Conservation (phyloP, 176 grass and related monocot genomes). For the Tillandsia leiboldiana region DNA sequence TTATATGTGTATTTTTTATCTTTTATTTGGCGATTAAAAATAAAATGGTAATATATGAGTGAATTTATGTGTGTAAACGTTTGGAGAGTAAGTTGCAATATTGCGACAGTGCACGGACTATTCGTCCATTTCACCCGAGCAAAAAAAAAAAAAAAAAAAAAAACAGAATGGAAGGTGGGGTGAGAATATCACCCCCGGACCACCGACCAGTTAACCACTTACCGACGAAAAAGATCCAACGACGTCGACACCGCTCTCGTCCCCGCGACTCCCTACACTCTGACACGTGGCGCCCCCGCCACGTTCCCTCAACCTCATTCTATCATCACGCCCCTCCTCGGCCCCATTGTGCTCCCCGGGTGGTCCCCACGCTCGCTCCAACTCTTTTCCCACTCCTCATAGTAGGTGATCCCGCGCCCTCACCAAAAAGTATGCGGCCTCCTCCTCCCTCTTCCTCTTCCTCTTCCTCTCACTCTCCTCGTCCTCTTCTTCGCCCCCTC, state of each 20-base stretch:
- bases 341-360: background rate
- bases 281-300: background rate
- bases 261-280: background rate
- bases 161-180: conserved; percentile 14
- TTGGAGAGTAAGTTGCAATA: too few relatives aligned
- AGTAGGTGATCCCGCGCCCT: background rate
- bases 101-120: too few relatives aligned
- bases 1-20: too few relatives aligned
- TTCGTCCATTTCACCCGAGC: too few relatives aligned
- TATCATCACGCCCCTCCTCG: background rate
- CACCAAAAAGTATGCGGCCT: conserved; percentile 17
- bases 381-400: conserved; percentile 2
- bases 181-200: conserved; percentile 36
- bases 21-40: too few relatives aligned
- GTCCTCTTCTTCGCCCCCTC: conserved; percentile 30
- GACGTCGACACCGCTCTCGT: background rate
- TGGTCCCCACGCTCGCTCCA: too few relatives aligned
- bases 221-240: conserved; percentile 16
- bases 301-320: background rate
- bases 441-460: conserved; percentile 5
- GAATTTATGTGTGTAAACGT: too few relatives aligned
- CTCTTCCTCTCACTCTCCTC: conserved; percentile 19
- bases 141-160: background rate
- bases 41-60: too few relatives aligned
- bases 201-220: conserved; percentile 16